Evolutionary conservation across 371 early-diverging fungal species (phyloP).

Genomic region (Basidiobolus meristosporus): DNA sequence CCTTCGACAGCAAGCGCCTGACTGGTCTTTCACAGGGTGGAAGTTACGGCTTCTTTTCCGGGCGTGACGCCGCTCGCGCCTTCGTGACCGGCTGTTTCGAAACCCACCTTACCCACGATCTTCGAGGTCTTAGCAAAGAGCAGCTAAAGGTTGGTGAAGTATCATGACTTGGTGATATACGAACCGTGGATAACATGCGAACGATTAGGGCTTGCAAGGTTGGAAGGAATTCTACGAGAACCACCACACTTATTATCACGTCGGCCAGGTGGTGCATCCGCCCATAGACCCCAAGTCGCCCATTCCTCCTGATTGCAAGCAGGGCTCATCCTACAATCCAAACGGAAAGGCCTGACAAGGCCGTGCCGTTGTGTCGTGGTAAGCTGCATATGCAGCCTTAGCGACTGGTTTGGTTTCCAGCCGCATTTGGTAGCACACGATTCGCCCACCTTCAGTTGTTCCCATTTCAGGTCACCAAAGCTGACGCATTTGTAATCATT

Average conservation of each 20-base stretch:
- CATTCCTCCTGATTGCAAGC: conserved; percentile 53
- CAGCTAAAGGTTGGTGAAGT: conserved; percentile 36
- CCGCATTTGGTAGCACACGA: too few species aligned
- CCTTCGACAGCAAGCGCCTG: neutral
- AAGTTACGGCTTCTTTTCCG: conserved; percentile 80
- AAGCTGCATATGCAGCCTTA: too few species aligned
- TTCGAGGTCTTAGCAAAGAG: conserved; percentile 52
- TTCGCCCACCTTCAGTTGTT: too few species aligned
- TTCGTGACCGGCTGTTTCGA: conserved; percentile 88
- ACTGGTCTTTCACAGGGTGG: conserved; percentile 24
- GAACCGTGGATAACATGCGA: neutral
- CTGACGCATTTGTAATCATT: too few species aligned
- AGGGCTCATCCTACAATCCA: too few species aligned
- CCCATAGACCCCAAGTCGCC: conserved; percentile 67
- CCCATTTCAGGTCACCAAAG: too few species aligned
- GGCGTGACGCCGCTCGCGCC: conserved; percentile 81
- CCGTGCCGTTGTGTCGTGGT: too few species aligned
- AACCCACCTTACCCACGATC: conserved; percentile 82
- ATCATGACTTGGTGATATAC: neutral
- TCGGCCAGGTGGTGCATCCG: conserved; percentile 62
- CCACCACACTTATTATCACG: conserved; percentile 60
- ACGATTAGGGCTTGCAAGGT: conserved; percentile 37
- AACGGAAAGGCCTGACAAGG: too few species aligned
- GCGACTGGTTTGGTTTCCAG: too few species aligned
- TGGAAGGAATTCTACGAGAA: conserved; percentile 82